Base-by-base conservation (phyloP, 345 rosid genomes). In the Camelina hispida region DNA sequence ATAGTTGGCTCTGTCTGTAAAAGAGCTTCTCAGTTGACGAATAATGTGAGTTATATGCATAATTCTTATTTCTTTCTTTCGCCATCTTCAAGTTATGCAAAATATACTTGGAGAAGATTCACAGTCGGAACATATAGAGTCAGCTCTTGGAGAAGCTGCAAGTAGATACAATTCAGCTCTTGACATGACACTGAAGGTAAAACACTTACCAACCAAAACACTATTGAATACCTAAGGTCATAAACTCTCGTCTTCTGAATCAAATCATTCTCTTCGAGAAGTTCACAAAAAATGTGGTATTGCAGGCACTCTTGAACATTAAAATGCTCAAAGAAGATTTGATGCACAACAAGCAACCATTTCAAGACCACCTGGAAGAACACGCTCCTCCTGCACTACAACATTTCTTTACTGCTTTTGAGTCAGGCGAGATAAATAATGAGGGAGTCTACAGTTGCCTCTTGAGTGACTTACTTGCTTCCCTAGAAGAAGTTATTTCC, bases 101-200 rank as follows among this genome's bases (percentile, higher is more conserved):
- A 37, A 34, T 42, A 50, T 50, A 25, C 42, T 9, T 47, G 51
- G 30, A 35, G 59, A 74, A 74, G 66, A 40, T 53, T 28, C 55
- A 28, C 62, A 13, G 22, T 34, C 37, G 17, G 57, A 9, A 54
- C 37, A 43, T 51, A 28, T 38, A 61, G 73, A 67, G 17, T n/a
- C 79, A 51, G 23, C 61, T 4, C 55, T 25, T 6, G 62, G 53
- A 58, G 35, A 6, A 58, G 47, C 30, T 74, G 67, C 11, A 44
- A 16, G 38, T 2, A 47, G 32, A 66, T 74, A 48, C 57, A 37
- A n/a, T 66, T 46, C 73, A 12, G 67, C 67, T 74, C 59, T 75
- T 38, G 73, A 75, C 72, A 75, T 67, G 73, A 75, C 54, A 1
- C 54, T 75, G 4, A 75, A 59, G 73, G 73, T 75, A 58, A 66